These are phyloP conservation scores for Chara braunii DNA, from an alignment of 139 green algal genomes.

Conservation along the genomic window DNA sequence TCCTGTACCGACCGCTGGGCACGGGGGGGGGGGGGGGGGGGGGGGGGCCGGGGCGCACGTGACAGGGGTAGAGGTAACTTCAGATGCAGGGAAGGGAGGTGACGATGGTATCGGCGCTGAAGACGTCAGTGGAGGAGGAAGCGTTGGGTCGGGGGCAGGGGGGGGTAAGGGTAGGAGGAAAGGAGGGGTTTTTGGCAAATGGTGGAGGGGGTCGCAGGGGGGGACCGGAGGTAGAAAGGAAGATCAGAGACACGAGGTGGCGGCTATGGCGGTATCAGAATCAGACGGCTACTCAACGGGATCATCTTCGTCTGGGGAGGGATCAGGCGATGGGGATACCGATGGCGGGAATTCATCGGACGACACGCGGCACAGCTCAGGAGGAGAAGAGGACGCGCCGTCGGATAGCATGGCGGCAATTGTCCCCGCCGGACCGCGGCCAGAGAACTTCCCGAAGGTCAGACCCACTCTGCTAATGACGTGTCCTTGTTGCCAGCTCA, in stretches of 20 bases:
- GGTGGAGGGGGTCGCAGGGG: background rate
- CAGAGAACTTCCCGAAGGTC: conserved; percentile 28
- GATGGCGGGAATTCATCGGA: background rate
- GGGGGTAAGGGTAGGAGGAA: background rate
- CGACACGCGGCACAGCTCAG: no score
- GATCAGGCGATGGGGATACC: background rate
- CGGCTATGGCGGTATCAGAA: no score
- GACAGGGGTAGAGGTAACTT: no score
- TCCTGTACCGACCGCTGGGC: no score
- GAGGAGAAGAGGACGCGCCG: no score
- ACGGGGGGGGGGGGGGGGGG: no score
- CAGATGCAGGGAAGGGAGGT: no score
- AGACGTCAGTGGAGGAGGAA: background rate
- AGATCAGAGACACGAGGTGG: conserved; percentile 1
- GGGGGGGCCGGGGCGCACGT: no score
- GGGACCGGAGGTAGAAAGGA: conserved; percentile 5
- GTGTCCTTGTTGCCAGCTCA: no score
- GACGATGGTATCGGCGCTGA: no score
- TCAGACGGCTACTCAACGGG: no score
- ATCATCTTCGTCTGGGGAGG: background rate
- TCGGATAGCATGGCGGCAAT: no score
- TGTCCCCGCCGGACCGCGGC: conserved; percentile 8
- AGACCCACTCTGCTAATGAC: conserved; percentile 3
- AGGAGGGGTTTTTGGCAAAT: background rate
- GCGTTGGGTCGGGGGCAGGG: background rate